These are phyloP conservation scores for Collariella sp. DNA, from an alignment of 495 filamentous ascomycete genomes.

Conservation along the genomic window DNA sequence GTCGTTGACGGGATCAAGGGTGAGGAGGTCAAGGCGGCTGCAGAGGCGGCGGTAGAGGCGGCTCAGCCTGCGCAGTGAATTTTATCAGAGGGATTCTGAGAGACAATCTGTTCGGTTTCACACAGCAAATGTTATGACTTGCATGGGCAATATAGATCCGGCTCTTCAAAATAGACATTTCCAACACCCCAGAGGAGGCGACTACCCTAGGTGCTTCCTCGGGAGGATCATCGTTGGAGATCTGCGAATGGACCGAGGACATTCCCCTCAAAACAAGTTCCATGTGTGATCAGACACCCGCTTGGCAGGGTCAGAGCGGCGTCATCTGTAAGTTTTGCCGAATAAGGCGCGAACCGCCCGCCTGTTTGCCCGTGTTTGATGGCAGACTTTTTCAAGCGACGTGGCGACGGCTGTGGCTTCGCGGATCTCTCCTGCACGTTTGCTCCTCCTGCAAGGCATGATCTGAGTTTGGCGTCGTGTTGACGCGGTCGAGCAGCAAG, in stretches of 20 bases:
- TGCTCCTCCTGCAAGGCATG: not conserved
- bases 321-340: too few species aligned
- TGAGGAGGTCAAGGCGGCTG: constrained; percentile 20
- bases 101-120: not conserved
- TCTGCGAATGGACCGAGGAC: too few species aligned
- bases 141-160: not conserved
- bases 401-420: not conserved
- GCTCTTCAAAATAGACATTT: not conserved
- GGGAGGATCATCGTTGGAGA: too few species aligned
- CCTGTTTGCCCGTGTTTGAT: not conserved
- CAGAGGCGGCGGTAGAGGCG: constrained; percentile 12
- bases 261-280: too few species aligned
- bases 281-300: too few species aligned
- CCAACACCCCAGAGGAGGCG: not conserved
- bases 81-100: too few species aligned
- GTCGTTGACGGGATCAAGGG: constrained; percentile 32
- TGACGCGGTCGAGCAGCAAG: too few species aligned
- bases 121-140: not conserved
- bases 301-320: too few species aligned
- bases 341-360: too few species aligned
- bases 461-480: not conserved
- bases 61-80: constrained; percentile 7
- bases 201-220: too few species aligned
- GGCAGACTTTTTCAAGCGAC: not conserved
- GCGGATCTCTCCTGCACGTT: not conserved